Percentiles rank a stretch among this genome's conserved stretches.
phyloP scores from a whole-genome alignment of 2,329 filamentous ascomycete genomes.

The Neopestalotiopsis sp. region DNA sequence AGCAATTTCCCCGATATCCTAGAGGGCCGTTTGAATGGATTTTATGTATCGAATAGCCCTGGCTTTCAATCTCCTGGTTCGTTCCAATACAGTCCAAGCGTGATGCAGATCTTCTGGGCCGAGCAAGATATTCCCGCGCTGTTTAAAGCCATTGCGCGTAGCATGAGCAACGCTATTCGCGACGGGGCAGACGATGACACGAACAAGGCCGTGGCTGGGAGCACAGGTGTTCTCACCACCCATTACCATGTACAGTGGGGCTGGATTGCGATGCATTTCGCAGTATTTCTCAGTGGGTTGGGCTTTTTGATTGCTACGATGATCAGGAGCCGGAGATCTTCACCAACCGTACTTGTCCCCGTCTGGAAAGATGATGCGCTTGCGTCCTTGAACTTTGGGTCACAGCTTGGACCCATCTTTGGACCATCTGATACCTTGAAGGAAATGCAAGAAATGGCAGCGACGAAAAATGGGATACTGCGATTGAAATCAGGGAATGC shows the following conservation, averaged over 20 bases:
- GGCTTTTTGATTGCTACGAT: not conserved
- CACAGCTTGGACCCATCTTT: not conserved
- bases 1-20: not conserved
- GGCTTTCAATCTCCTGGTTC: no score
- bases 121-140: not conserved
- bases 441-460: not conserved
- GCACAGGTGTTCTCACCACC: not conserved
- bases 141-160: slow-evolving; percentile 1
- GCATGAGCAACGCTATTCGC: slow-evolving; percentile 8
- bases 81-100: not conserved
- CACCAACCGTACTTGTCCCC: not conserved
- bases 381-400: not conserved
- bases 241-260: not conserved
- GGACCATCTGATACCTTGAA: not conserved
- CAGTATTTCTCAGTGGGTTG: not conserved
- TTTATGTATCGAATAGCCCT: not conserved
- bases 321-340: no score
- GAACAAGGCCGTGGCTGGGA: not conserved
- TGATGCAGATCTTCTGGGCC: not conserved
- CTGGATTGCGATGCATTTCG: not conserved
- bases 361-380: not conserved
- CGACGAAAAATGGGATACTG: not conserved
- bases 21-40: not conserved
- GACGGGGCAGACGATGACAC: not conserved
- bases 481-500: not conserved